Percentiles rank a stretch among this genome's conserved stretches.
These are phyloP conservation scores for Cladosporium oxysporum DNA, from an alignment of 2,329 filamentous ascomycete species.

Conservation along the genomic window DNA sequence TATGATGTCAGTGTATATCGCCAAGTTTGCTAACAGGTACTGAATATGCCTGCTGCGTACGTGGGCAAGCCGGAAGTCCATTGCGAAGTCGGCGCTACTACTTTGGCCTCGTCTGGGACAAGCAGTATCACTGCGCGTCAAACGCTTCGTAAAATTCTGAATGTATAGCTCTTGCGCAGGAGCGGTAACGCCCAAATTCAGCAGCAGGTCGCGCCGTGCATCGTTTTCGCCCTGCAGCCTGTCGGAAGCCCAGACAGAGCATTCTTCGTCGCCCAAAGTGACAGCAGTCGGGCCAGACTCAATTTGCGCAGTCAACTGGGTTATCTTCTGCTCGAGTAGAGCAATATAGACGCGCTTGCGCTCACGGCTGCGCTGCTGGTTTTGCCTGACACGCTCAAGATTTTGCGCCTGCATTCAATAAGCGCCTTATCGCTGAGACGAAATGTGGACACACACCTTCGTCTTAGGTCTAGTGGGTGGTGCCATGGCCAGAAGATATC, in stretches of 20 bases:
- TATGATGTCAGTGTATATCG: too few relatives aligned
- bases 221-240: constrained; percentile 1
- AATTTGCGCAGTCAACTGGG: neutral
- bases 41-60: too few relatives aligned
- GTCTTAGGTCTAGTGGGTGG: neutral
- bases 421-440: too few relatives aligned
- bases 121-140: neutral
- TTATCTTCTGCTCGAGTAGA: neutral
- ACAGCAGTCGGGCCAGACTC: neutral
- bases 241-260: too few relatives aligned
- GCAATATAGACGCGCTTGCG: constrained; percentile 10
- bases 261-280: too few relatives aligned
- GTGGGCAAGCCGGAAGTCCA: too few relatives aligned
- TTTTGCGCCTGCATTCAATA: neutral
- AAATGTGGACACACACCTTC: too few relatives aligned
- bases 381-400: constrained; percentile 8
- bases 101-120: neutral
- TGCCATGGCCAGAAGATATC: too few relatives aligned
- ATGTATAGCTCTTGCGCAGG: constrained; percentile 6
- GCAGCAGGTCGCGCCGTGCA: neutral
- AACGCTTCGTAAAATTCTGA: neutral
- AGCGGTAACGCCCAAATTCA: neutral
- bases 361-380: constrained; percentile 15
- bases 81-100: too few relatives aligned
- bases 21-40: too few relatives aligned